Evolutionary conservation across 208 protist species (phyloP).

Genomic region (Vickermania ingenoplastis): DNA sequence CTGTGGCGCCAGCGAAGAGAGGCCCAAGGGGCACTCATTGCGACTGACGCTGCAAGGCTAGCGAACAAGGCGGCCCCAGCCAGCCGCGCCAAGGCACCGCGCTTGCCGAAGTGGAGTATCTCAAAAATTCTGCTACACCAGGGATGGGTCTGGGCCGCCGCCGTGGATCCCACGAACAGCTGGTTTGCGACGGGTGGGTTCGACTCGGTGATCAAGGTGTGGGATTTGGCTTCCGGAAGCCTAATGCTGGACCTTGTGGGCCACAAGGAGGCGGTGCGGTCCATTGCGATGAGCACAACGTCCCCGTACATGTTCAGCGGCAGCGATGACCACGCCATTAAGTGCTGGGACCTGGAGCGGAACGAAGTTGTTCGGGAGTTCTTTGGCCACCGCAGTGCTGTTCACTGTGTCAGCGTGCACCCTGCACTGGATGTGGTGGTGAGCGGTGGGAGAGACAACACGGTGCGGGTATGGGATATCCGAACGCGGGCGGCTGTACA

Average conservation of each 20-base stretch:
- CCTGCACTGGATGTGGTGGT: constrained; percentile 96
- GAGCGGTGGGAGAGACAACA: constrained; percentile 95
- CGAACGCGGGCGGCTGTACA: constrained; percentile 67
- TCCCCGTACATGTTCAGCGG: constrained; percentile 98
- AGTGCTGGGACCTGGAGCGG: constrained; percentile 99
- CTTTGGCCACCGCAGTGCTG: constrained; percentile 95
- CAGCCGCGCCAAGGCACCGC: neutral
- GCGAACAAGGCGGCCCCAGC: no score
- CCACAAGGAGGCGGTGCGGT: constrained; percentile 92
- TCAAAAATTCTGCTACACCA: constrained; percentile 85
- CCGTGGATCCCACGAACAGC: constrained; percentile 97
- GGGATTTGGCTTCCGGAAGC: constrained; percentile 93
- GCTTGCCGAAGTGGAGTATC: constrained; percentile 91
- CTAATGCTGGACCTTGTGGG: constrained; percentile 99
- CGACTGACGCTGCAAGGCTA: neutral
- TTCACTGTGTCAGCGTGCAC: constrained; percentile 92
- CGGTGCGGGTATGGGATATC: constrained; percentile 91
- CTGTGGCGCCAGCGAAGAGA: neutral
- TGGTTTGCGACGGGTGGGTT: constrained; percentile 98
- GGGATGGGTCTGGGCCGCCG: constrained; percentile 95
- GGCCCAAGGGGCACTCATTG: neutral
- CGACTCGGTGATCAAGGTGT: constrained; percentile 99
- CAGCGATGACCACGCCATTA: constrained; percentile 97
- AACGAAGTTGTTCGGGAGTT: constrained; percentile 94
- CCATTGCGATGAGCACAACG: constrained; percentile 77